A percentile compares a stretch with the other conserved stretches of the same genome.
Conservation (phyloP, 768 basidiomycete genomes). For the Lactarius evosmus region DNA sequence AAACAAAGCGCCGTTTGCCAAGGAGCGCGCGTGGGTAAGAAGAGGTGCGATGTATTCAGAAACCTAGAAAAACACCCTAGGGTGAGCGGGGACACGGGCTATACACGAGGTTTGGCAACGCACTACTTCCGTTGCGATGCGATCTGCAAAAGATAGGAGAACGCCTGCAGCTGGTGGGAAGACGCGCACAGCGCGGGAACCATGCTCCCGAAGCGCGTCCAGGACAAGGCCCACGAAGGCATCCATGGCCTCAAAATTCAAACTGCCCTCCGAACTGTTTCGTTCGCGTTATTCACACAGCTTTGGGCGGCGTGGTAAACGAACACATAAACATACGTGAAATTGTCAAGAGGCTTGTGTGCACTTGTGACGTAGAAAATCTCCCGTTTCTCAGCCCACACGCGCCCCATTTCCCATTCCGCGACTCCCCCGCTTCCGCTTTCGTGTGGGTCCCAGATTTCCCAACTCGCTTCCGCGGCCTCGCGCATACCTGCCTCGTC, state of each 20-base stretch:
- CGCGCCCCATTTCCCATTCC: constrained; percentile 91
- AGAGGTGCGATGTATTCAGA: constrained; percentile 83
- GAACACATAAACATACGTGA: constrained; percentile 50
- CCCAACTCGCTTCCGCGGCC: constrained; percentile 82
- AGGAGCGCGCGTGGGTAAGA: constrained; percentile 70
- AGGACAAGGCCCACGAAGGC: constrained; percentile 75
- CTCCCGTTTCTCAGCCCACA: constrained; percentile 95
- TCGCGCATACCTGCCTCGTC: constrained; percentile 79
- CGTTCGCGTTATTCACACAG: constrained; percentile 14
- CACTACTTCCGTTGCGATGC: constrained; percentile 82
- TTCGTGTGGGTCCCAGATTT: constrained; percentile 56
- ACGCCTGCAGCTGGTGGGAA: constrained; percentile 82
- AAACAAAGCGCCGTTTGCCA: constrained; percentile 61
- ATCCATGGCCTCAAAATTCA: constrained; percentile 95
- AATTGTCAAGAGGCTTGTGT: constrained; percentile 82
- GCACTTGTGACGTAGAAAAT: constrained; percentile 83
- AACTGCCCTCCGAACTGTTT: constrained; percentile 35
- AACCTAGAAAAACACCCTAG: constrained; percentile 47
- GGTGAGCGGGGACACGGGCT: constrained; percentile 9
- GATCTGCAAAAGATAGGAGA: constrained; percentile 76
- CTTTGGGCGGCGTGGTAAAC: not conserved
- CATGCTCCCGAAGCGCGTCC: constrained; percentile 65
- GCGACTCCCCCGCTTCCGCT: constrained; percentile 32
- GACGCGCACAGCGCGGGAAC: constrained; percentile 74
- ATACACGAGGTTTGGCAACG: constrained; percentile 32